Conservation (phyloP, 108 stramenopile species). For the Chaetoceros tenuissimus region DNA sequence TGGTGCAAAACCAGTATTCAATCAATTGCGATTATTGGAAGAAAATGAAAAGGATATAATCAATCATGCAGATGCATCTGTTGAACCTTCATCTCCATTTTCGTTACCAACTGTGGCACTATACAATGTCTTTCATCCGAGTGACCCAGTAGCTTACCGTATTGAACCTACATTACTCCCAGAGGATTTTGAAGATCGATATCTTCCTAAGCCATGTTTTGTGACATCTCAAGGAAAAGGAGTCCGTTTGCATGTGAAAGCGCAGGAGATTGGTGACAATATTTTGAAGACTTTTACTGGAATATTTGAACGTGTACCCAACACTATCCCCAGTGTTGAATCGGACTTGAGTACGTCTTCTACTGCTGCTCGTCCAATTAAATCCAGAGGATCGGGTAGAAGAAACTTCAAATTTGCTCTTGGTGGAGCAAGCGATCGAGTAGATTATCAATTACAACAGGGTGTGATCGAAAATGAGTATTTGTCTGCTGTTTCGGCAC, state of each 20-base stretch:
- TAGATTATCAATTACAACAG: conserved; percentile 65
- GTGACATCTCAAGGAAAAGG: conserved; percentile 53
- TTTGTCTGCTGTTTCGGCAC: conserved; percentile 60
- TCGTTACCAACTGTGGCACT: conserved; percentile 46
- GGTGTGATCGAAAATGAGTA: conserved; percentile 77
- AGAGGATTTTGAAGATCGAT: conserved; percentile 23
- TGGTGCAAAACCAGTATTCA: conserved; percentile 73
- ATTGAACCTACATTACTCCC: conserved; percentile 59
- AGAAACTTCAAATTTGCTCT: conserved; percentile 35
- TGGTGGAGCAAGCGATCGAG: conserved; percentile 40
- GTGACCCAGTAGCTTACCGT: conserved; percentile 77
- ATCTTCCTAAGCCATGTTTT: conserved; percentile 55
- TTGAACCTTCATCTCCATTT: conserved; percentile 40
- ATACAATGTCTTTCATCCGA: conserved; percentile 76
- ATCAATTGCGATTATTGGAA: conserved; percentile 41
- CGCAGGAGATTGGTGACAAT: conserved; percentile 51
- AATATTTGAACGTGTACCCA: not conserved
- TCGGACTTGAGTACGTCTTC: not conserved
- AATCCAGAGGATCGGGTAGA: conserved; percentile 11
- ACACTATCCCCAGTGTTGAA: not conserved
- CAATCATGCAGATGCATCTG: not conserved
- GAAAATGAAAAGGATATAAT: not conserved
- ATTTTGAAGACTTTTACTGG: conserved; percentile 32
- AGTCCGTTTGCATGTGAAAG: conserved; percentile 71
- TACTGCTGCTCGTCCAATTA: conserved; percentile 6